These are phyloP conservation scores for Diphasiastrum complanatum DNA, from an alignment of 83 land plant genomes.

Conservation along the genomic window DNA sequence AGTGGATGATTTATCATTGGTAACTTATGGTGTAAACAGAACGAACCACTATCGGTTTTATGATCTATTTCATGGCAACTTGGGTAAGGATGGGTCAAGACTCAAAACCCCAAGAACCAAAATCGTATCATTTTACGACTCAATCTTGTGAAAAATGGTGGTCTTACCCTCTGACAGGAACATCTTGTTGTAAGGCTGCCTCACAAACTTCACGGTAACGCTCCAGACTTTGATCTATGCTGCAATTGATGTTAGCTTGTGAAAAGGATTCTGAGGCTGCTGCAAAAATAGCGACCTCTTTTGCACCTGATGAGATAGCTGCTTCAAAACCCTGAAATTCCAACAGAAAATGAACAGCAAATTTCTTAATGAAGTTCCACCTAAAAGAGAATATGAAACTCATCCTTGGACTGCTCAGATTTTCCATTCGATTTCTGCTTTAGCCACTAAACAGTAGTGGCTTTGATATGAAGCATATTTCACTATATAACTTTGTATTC, in stretches of 20 bases:
- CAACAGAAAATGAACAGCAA: too few relatives aligned
- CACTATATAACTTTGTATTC: constrained; percentile 1
- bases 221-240: constrained; percentile 73
- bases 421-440: neutral
- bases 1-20: too few relatives aligned
- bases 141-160: too few relatives aligned
- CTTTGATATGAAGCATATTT: neutral
- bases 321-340: constrained; percentile 97
- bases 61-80: too few relatives aligned
- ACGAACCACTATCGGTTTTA: too few relatives aligned
- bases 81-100: too few relatives aligned
- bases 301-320: constrained; percentile 89
- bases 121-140: too few relatives aligned
- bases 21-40: too few relatives aligned
- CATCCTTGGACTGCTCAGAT: neutral
- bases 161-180: constrained; percentile 97
- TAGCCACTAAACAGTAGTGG: neutral
- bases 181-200: constrained; percentile 64
- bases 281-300: constrained; percentile 92
- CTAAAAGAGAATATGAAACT: constrained; percentile 7
- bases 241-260: constrained; percentile 86
- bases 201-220: constrained; percentile 62
- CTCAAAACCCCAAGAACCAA: too few relatives aligned
- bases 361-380: too few relatives aligned
- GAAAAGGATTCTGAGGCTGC: constrained; percentile 97